phyloP scores from a whole-genome alignment of 140 eudicot genomes.

The Ambrosia hybrid region DNA sequence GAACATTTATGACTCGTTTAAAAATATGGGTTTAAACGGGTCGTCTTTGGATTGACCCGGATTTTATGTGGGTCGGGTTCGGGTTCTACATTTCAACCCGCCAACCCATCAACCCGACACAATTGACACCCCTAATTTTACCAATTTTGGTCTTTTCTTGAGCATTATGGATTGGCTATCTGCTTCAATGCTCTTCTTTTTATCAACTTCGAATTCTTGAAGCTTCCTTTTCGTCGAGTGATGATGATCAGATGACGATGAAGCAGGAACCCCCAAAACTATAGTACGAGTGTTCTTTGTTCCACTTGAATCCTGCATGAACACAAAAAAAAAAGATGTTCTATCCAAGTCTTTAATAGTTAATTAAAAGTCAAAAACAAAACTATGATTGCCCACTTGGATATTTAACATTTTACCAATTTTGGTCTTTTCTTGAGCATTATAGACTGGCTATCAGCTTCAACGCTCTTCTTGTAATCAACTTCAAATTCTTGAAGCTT shows the following conservation, averaged over 20 bases:
- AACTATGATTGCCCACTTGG: too few relatives aligned
- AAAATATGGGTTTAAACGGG: too few relatives aligned
- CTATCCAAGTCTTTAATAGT: too few relatives aligned
- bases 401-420: too few relatives aligned
- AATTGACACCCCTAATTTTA: constrained; percentile 8
- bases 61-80: too few relatives aligned
- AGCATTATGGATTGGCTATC: constrained; percentile 25
- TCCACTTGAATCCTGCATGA: neutral
- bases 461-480: constrained; percentile 12
- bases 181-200: constrained; percentile 19
- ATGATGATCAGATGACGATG: constrained; percentile 1
- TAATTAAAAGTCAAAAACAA: too few relatives aligned
- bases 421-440: constrained; percentile 37
- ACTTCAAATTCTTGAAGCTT: constrained; percentile 29
- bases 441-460: constrained; percentile 21
- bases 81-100: too few relatives aligned
- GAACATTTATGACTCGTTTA: too few relatives aligned
- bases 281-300: neutral
- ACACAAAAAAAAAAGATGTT: too few relatives aligned
- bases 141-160: constrained; percentile 42
- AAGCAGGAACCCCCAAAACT: neutral
- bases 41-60: too few relatives aligned
- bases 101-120: too few relatives aligned
- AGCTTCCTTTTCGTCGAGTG: constrained; percentile 38
- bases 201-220: constrained; percentile 20